These are phyloP conservation scores for Aspergillus pseudonomiae DNA, from an alignment of 2,329 filamentous ascomycete genomes.

Conservation along the genomic window DNA sequence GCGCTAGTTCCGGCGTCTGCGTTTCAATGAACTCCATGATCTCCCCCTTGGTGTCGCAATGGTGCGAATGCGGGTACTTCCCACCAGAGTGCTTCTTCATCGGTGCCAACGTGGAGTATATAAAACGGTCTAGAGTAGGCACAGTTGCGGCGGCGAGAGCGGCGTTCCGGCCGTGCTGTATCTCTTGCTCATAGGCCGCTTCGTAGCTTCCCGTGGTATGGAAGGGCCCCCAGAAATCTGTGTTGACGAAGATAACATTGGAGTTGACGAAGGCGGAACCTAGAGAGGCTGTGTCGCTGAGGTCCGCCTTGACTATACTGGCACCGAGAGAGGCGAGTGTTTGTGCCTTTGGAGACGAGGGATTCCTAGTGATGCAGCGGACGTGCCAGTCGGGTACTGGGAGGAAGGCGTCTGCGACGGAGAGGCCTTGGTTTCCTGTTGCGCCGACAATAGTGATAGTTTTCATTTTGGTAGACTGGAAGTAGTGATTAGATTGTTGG, in stretches of 20 bases:
- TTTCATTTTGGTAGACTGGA: conserved; percentile 20
- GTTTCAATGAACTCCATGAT: conserved; percentile 50
- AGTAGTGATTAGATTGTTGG: neutral
- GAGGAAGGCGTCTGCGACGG: conserved; percentile 33
- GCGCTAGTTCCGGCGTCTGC: conserved; percentile 45
- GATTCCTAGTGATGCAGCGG: conserved; percentile 37
- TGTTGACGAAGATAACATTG: conserved; percentile 58
- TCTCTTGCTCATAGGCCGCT: conserved; percentile 52
- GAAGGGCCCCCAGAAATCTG: conserved; percentile 59
- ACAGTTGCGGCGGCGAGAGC: conserved; percentile 54
- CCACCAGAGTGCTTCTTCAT: conserved; percentile 53
- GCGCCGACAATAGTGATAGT: conserved; percentile 40
- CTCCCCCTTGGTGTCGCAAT: conserved; percentile 55
- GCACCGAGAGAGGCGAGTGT: conserved; percentile 28
- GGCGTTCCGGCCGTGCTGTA: conserved; percentile 58
- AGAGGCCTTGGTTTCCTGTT: conserved; percentile 38
- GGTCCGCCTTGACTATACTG: conserved; percentile 33
- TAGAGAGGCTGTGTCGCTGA: conserved; percentile 32
- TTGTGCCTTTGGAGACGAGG: conserved; percentile 26
- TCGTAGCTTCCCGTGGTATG: conserved; percentile 31
- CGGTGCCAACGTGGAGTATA: conserved; percentile 57
- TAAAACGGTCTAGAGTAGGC: conserved; percentile 50
- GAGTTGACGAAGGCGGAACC: conserved; percentile 43
- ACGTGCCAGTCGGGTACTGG: conserved; percentile 30
- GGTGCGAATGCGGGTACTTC: conserved; percentile 51